A percentile compares a stretch with the other conserved stretches of the same genome.
phyloP scores from a whole-genome alignment of 352 stramenopile species.

The Elongisporangium undulatum region DNA sequence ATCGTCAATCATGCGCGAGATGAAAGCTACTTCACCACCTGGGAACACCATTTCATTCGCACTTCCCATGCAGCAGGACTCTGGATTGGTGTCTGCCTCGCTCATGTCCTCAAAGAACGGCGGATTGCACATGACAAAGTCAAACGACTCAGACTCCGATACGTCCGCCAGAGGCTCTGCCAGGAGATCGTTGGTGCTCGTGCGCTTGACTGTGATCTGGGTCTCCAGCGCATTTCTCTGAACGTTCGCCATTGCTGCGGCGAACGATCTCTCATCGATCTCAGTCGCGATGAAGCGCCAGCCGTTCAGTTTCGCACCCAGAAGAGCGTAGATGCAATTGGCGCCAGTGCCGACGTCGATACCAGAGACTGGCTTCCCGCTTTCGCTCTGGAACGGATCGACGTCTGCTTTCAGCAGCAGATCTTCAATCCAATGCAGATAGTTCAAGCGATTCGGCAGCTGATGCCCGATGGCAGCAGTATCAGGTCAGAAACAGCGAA shows the following conservation, averaged over 20 bases:
- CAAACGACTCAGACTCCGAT: conserved; percentile 27
- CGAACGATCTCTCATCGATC: conserved; percentile 85
- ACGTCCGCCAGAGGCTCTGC: conserved; percentile 39
- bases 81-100: conserved; percentile 77
- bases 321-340: conserved; percentile 94
- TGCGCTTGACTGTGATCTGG: conserved; percentile 51
- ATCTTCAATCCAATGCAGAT: conserved; percentile 95
- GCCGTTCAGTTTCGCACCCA: conserved; percentile 82
- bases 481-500: neutral
- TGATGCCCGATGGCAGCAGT: conserved; percentile 13
- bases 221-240: conserved; percentile 76
- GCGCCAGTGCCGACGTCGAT: conserved; percentile 96
- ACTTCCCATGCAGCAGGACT: conserved; percentile 66
- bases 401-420: conserved; percentile 59
- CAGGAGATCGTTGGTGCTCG: conserved; percentile 35
- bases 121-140: conserved; percentile 97
- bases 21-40: conserved; percentile 94
- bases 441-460: conserved; percentile 92
- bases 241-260: conserved; percentile 87
- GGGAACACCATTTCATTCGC: conserved; percentile 81
- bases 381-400: conserved; percentile 17
- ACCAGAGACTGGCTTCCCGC: conserved; percentile 33
- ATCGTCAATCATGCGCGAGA: conserved; percentile 90
- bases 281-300: conserved; percentile 95
- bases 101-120: conserved; percentile 91